Percentiles rank a stretch among this genome's conserved stretches.
Evolutionary conservation across 2,329 filamentous ascomycete genomes (phyloP).

Genomic region (Trichoderma sp.): DNA sequence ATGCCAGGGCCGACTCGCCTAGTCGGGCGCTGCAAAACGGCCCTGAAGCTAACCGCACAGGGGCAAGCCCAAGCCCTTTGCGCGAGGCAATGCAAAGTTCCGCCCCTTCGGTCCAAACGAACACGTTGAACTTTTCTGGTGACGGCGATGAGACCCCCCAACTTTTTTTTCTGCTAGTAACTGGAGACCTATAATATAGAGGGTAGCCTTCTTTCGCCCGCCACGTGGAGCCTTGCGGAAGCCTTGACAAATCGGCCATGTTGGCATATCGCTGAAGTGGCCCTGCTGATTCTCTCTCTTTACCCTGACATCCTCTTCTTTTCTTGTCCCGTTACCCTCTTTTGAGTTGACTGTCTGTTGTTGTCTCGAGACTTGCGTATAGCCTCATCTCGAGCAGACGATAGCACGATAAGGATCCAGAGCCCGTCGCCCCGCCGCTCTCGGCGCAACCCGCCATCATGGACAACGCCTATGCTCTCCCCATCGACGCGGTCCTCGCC

Average conservation of each 20-base stretch:
- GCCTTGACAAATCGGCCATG: constrained; percentile 33
- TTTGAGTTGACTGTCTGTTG: background rate
- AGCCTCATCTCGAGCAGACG: constrained; percentile 1
- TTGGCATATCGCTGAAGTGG: constrained; percentile 24
- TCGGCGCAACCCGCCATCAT: constrained; percentile 40
- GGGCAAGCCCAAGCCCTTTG: constrained; percentile 21
- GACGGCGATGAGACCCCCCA: constrained; percentile 8
- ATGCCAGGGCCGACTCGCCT: constrained; percentile 3
- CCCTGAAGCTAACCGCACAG: constrained; percentile 22
- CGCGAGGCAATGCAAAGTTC: constrained; percentile 19
- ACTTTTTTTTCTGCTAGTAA: constrained; percentile 7
- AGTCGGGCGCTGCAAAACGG: constrained; percentile 11
- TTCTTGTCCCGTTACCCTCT: background rate
- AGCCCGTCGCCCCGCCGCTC: constrained; percentile 12
- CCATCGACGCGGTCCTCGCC: constrained; percentile 58
- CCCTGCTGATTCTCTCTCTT: constrained; percentile 21
- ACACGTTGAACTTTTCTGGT: constrained; percentile 30
- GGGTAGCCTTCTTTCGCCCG: constrained; percentile 21
- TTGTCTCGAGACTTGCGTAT: constrained; percentile 10
- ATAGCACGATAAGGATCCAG: constrained; percentile 4
- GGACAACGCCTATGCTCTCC: constrained; percentile 62
- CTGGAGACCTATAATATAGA: background rate
- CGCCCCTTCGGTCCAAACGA: constrained; percentile 25
- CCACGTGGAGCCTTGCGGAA: constrained; percentile 33
- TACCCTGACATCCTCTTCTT: background rate